Evolutionary conservation across 352 stramenopile species (phyloP), one percentile per base, ranked within the genome.

Genomic region (Pseudoperonospora humuli): DNA sequence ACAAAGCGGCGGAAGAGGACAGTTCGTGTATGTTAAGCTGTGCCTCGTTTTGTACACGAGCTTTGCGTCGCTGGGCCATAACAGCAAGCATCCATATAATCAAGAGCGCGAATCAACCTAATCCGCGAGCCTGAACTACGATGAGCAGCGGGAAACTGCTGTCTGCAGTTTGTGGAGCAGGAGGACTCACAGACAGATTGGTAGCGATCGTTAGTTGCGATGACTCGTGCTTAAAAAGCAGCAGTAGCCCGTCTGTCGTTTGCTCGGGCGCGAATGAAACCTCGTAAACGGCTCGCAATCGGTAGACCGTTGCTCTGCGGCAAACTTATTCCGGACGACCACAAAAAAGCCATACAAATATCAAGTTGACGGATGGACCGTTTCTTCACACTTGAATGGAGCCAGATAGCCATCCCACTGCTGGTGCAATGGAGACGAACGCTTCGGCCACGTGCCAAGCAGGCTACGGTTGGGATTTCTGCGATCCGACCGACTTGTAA

Each of bases 191-290:
- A 21, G 40, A 53, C 39, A 9, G 8, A 31, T 11, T 44, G 40
- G 41, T 43, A 31, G 2, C 17, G 32, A 39, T 38, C 13, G 27
- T 10, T 18, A 46, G 28, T 35, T 60, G 32, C 19, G 23, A 45
- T 34, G 33, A 25, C 13, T n/a, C 14, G 26, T 21, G 26, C 20
- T 14, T 15, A 7, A 21, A 10, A 50, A n/a, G n/a, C n/a, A n/a
- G 40, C 45, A 23, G 25, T 11, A 44, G 35, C 17, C 39, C 25
- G 34, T 57, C 51, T 46, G 47, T 61, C 41, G 47, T 54, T 39
- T 57, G 41, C 40, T 61, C 29, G 44, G 43, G 41, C 55, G 57
- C 51, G 57, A 65, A 65, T 24, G 56, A 65, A 65, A 65, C 50
- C 33, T 36, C 8, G 21, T 14, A 33, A 50, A 41, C 24, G 33